Evolutionary conservation across 1,284 basidiomycete species (phyloP).

Genomic region (Amylostereum areolatum): DNA sequence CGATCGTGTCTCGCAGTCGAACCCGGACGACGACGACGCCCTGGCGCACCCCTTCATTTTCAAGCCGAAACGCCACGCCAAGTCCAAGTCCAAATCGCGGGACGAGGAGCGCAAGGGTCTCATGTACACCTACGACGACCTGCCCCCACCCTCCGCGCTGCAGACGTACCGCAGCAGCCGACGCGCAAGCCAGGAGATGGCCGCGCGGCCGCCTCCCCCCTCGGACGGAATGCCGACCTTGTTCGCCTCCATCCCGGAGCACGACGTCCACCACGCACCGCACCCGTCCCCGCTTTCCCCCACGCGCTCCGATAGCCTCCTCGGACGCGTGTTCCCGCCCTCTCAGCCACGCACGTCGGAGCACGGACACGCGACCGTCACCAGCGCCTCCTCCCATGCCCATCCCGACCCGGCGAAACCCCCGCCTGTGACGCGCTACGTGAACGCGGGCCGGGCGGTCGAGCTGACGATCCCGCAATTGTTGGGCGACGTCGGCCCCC

Average conservation of each 20-base stretch:
- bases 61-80: no score
- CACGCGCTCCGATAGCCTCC: constrained; percentile 2
- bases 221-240: no score
- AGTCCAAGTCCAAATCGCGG: no score
- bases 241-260: no score
- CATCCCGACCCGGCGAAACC: background rate
- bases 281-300: background rate
- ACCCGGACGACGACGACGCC: constrained; percentile 27
- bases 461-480: background rate
- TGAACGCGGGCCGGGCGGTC: constrained; percentile 5
- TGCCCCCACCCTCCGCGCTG: background rate
- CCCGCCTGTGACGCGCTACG: constrained; percentile 1
- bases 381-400: no score
- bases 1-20: constrained; percentile 42
- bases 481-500: background rate
- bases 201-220: no score
- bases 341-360: background rate
- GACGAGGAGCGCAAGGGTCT: background rate
- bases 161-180: background rate
- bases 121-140: background rate
- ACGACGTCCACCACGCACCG: no score
- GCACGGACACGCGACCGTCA: no score
- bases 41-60: no score
- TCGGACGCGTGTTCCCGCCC: constrained; percentile 1
- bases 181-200: background rate